Percentiles rank a stretch among this genome's conserved stretches.
phyloP scores from a whole-genome alignment of 2,329 filamentous ascomycete species.

The Paecilomyces fulvus region DNA sequence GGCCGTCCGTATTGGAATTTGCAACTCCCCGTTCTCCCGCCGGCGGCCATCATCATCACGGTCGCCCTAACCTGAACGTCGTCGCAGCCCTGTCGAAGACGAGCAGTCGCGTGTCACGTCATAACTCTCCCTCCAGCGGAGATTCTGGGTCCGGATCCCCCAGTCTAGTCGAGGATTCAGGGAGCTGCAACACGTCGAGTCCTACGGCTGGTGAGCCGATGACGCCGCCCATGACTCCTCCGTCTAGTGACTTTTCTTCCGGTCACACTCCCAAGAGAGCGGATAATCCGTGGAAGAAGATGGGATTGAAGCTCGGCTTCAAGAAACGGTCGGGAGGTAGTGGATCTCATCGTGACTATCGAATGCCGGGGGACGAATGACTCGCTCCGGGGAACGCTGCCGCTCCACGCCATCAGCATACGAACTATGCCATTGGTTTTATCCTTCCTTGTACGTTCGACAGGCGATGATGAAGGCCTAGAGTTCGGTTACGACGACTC shows the following conservation, averaged over 20 bases:
- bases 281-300: constrained; percentile 46
- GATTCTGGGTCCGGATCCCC: constrained; percentile 28
- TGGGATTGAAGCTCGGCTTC: constrained; percentile 42
- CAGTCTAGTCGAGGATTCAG: constrained; percentile 39
- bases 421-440: neutral
- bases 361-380: neutral
- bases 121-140: constrained; percentile 28
- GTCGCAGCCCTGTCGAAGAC: constrained; percentile 26
- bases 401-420: neutral
- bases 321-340: constrained; percentile 27
- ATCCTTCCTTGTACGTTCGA: neutral
- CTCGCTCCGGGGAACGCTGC: neutral
- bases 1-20: constrained; percentile 23
- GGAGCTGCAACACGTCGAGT: constrained; percentile 32
- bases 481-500: neutral
- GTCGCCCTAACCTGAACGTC: constrained; percentile 21
- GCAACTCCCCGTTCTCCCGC: constrained; percentile 12
- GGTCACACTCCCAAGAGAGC: constrained; percentile 32
- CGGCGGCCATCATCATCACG: constrained; percentile 15
- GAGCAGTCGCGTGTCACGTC: constrained; percentile 25
- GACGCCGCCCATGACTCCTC: constrained; percentile 45
- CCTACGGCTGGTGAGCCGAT: constrained; percentile 36
- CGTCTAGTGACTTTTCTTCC: constrained; percentile 32
- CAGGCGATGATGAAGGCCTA: neutral
- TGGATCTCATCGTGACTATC: neutral